Evolutionary conservation across 78 protist species (phyloP), one percentile per base, ranked within the genome.

Genomic region (Dictyostelium discoideum): DNA sequence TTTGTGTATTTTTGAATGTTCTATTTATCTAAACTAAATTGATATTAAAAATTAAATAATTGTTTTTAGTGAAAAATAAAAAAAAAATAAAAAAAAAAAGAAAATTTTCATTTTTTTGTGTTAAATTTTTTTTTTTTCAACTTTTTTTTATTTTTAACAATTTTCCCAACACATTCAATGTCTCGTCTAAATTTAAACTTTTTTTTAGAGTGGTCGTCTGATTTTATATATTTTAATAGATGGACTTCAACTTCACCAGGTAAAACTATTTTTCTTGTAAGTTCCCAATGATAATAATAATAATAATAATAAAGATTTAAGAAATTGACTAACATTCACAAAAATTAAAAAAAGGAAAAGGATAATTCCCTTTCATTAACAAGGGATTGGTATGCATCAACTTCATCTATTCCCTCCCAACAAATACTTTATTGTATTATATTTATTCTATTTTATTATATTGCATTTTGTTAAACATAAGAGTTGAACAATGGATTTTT

Each of bases 201-300:
- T 81, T 29, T n/a, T 20, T 13, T 81, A 5, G 86, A 50, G 50
- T 83, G 87, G 87, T 48, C 76, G 37, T 57, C 74, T 16, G 74
- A 57, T 32, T 83, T 83, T 37, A 60, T 57, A 60, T 83, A 42
- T 32, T 18, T 14, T 3, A 83, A 83, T 83, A 83, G 16, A 83
- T 83, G 87, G 87, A 57, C 87, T 6, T 16, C 76, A 13, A 20
- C 44, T 6, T 83, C 87, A 42, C 76, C 48, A 8, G 87, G 76
- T 20, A 48, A 83, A 37, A 37, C 87, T 44, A 3, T 32, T 5
- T 83, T 57, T 60, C 40, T 83, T 11, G 87, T 83, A 83, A 57
- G 76, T 37, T 32, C 3, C 16, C 1, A 7, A 9, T 2, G 3
- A n/a, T 10, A 32, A 26, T 60, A 22, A 20, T 13, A 29, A 3